Evolutionary conservation across 768 basidiomycete genomes (phyloP).

Genomic region (Kwoniella dendrophila): DNA sequence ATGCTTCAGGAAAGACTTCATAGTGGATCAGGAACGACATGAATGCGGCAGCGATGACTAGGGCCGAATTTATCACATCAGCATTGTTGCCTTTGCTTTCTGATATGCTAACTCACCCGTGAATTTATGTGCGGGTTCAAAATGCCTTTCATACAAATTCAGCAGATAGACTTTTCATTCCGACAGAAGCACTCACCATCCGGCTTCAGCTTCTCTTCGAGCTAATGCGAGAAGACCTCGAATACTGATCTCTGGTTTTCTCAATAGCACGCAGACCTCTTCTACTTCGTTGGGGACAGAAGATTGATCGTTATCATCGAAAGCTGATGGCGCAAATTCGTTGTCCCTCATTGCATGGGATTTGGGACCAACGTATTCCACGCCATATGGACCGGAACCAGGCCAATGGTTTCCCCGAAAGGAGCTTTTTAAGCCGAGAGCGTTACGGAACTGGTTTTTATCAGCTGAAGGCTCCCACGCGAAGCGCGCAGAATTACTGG

Average conservation of each 20-base stretch:
- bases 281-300: slow-evolving; percentile 13
- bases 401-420: slow-evolving; percentile 34
- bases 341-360: background rate
- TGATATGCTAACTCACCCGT: slow-evolving; percentile 24
- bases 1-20: slow-evolving; percentile 34
- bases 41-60: slow-evolving; percentile 45
- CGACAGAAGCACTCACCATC: slow-evolving; percentile 27
- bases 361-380: slow-evolving; percentile 18
- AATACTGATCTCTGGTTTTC: slow-evolving; percentile 25
- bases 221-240: slow-evolving; percentile 47
- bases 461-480: no score
- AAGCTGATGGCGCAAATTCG: background rate
- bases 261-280: slow-evolving; percentile 40
- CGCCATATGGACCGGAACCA: slow-evolving; percentile 24
- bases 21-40: slow-evolving; percentile 35
- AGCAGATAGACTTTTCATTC: background rate
- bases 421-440: slow-evolving; percentile 26
- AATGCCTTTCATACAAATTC: slow-evolving; percentile 31
- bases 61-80: background rate
- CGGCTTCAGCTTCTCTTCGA: slow-evolving; percentile 36
- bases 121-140: slow-evolving; percentile 37
- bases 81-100: background rate
- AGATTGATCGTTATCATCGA: background rate
- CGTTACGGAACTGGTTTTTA: slow-evolving; percentile 34
- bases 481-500: background rate